Base-by-base conservation (phyloP, 306 rosid species). In the Prunus mira region DNA sequence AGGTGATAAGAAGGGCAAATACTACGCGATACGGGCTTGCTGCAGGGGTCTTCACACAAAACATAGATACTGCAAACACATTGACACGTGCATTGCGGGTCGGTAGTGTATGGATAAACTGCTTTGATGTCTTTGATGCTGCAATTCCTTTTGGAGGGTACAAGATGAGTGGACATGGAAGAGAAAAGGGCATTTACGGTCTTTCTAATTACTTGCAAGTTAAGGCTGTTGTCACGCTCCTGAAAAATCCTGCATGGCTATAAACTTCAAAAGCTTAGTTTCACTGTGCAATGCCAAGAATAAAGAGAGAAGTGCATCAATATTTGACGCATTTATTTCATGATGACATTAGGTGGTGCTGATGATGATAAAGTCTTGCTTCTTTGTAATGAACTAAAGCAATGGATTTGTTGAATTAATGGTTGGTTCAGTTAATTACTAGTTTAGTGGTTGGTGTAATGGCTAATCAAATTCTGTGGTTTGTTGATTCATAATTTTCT, bases 121-220 rank as follows among this genome's bases (percentile, higher is more conserved):
- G 97, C 88, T 95, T 73, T 76, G 89, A 90, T 82, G 81, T 80
- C 74, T 87, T 89, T 85, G 99, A 92, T 82, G 97, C 99, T 68
- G 88, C 97, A 57, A 83, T 95, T 87, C 99, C 97, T 27, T 95
- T 95, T 75, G 97, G 99, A 55, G 97, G 99, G 47, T 95, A 82
- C 86, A 95, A 95, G 85, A 88, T 89, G 97, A 95, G 98, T 71
- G 97, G 97, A 7, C 86, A 80, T 2, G 97, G 98, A n/a, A 86
- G 97, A 84, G 98, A 95, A 68, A 95, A 92, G 78, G 97, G 98
- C 27, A 86, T 84, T 65, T 90, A 95, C 65, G 83, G 97, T 73
- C 96, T 92, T 45, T 57, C 72, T 8, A 89, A 88, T 78, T 95
- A 95, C 91, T 81, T 95, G 91, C 97, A 95, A 90, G 93, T 95